These are phyloP conservation scores for Lachnellula hyalina DNA, from an alignment of 2,329 filamentous ascomycete genomes.

Conservation along the genomic window DNA sequence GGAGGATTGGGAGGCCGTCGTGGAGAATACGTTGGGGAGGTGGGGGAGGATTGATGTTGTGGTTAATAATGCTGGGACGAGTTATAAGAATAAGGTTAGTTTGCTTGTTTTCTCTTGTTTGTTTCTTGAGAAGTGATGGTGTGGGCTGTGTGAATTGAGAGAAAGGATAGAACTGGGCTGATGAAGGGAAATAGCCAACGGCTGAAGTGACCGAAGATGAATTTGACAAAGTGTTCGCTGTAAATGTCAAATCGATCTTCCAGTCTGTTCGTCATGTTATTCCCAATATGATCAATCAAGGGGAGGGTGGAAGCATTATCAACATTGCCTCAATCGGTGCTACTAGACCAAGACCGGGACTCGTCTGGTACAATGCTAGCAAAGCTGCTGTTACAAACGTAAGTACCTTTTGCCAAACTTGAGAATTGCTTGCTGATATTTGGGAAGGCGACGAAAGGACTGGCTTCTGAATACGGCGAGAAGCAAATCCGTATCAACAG, in stretches of 20 bases:
- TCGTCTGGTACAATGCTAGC: slow-evolving; percentile 67
- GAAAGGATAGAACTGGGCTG: neutral
- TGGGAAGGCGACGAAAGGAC: slow-evolving; percentile 53
- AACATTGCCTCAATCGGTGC: slow-evolving; percentile 63
- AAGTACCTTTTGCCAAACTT: slow-evolving; percentile 18
- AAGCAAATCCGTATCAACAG: slow-evolving; percentile 69
- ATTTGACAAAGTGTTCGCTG: slow-evolving; percentile 60
- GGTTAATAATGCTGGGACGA: slow-evolving; percentile 56
- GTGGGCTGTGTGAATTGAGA: neutral
- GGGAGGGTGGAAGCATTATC: slow-evolving; percentile 55
- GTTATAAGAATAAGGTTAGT: slow-evolving; percentile 50
- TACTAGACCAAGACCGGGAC: slow-evolving; percentile 52
- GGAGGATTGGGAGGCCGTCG: slow-evolving; percentile 47
- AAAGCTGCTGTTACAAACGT: slow-evolving; percentile 62
- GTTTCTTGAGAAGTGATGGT: neutral
- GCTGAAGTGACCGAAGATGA: slow-evolving; percentile 59
- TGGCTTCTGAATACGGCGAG: slow-evolving; percentile 69
- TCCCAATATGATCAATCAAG: slow-evolving; percentile 53
- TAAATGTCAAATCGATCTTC: slow-evolving; percentile 65
- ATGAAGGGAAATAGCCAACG: slow-evolving; percentile 39
- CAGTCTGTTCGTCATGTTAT: slow-evolving; percentile 52
- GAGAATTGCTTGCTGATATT: neutral
- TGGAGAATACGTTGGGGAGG: slow-evolving; percentile 40
- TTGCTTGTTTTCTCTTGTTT: neutral
- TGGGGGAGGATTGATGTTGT: slow-evolving; percentile 52